Conservation (phyloP, 805 yeast genomes). For the Metschnikowia henanensis region DNA sequence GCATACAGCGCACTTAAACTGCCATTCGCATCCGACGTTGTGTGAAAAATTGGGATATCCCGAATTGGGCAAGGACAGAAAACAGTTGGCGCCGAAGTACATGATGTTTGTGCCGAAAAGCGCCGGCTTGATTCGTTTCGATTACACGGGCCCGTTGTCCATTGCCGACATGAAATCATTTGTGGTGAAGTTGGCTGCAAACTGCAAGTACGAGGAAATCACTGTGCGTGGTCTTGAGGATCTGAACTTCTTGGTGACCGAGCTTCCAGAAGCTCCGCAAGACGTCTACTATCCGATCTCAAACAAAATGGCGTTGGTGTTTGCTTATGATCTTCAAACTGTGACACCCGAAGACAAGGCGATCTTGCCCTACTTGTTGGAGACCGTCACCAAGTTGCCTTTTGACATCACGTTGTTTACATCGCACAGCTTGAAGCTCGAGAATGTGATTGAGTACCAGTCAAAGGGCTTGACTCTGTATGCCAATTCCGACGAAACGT, state of each 20-base stretch:
- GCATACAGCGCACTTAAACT: constrained; percentile 58
- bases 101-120: constrained; percentile 54
- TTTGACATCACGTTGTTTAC: constrained; percentile 53
- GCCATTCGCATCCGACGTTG: constrained; percentile 48
- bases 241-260: constrained; percentile 28
- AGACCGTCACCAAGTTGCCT: constrained; percentile 58
- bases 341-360: constrained; percentile 61
- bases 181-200: constrained; percentile 48
- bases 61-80: constrained; percentile 23
- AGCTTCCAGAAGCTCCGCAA: constrained; percentile 32
- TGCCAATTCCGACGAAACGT: constrained; percentile 41
- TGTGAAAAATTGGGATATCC: constrained; percentile 53
- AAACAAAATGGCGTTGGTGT: constrained; percentile 51
- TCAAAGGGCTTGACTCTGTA: constrained; percentile 40
- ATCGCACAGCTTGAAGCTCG: constrained; percentile 45
- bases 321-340: constrained; percentile 50
- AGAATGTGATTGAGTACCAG: constrained; percentile 42
- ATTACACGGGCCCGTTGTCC: constrained; percentile 33
- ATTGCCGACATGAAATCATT: constrained; percentile 40
- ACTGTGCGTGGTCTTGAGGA: constrained; percentile 31
- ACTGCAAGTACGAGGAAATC: constrained; percentile 40
- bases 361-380: constrained; percentile 58
- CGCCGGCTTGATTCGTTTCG: constrained; percentile 48
- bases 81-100: constrained; percentile 37
- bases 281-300: constrained; percentile 38